Base-by-base conservation (phyloP, 2,329 filamentous ascomycete species). In the Alternaria rosae region DNA sequence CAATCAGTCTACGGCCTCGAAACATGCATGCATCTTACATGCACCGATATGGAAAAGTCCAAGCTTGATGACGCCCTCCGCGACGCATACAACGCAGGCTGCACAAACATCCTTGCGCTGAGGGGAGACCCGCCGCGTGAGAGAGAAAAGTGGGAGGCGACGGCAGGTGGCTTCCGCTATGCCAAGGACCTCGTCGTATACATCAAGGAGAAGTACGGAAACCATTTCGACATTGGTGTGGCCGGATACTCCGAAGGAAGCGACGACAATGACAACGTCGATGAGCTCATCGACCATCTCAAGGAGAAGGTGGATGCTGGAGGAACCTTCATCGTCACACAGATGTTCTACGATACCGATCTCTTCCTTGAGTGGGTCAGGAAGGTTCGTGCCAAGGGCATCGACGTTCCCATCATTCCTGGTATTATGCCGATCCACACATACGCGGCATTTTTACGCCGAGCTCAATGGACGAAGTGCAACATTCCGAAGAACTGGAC, bases 301-400 rank as follows among this genome's bases (percentile, higher is more conserved):
- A 98, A 98, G 83, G 92, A 98, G 80, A 99, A 99, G 84, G 90
- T 98, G 32, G 95, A 99, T 77, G 92, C 92, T 61, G 95, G 95
- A 54, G 94, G 91, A 65, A 91, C 91, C 7, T 99, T 98, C 78
- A 92, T 99, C 67, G 92, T 99, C 56, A 98, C 95, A 0, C 95
- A 99, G 82, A 99, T 99, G 95, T 98, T 98, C 82, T 99, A 99
- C 84, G 94, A 99, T 75, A 94, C 89, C 52, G 94, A 99, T 75
- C 94, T 95, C 77, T 99, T 99, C 81, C 82, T 98, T 56, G 87
- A 89, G 55, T 99, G 95, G 95, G 91, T 96, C 38, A 85, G 87
- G 70, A 95, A 92, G 78, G 93, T 94, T 61, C 91, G 94, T 52
- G 92, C 90, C 54, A 89, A 88, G 74, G 95, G 95, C 50, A 94